A percentile compares a stretch with the other conserved stretches of the same genome.
phyloP scores from a whole-genome alignment of 768 basidiomycete species.

The Amanita thiersii region DNA sequence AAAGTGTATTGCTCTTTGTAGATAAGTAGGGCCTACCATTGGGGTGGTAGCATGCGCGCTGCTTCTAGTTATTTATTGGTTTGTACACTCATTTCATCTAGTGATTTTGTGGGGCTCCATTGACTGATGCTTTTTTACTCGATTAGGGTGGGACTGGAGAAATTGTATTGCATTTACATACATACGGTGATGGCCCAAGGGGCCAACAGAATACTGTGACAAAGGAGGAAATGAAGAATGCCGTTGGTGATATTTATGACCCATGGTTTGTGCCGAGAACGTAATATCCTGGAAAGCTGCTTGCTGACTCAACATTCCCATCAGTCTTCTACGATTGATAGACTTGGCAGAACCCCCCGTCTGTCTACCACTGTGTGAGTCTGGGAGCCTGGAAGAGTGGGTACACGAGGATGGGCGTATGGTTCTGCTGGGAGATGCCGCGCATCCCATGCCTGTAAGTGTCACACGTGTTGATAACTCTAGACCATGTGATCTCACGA shows the following conservation, averaged over 20 bases:
- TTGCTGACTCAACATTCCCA: background rate
- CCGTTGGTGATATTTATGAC: constrained; percentile 18
- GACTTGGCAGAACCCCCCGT: constrained; percentile 23
- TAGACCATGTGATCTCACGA: background rate
- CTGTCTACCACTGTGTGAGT: constrained; percentile 29
- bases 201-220: background rate
- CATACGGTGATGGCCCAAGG: background rate
- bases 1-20: background rate
- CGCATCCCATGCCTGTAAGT: constrained; percentile 46
- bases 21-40: constrained; percentile 9
- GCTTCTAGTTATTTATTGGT: background rate
- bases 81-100: background rate
- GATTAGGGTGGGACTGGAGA: background rate
- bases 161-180: background rate
- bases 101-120: background rate
- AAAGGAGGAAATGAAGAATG: background rate
- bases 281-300: background rate
- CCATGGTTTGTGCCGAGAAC: constrained; percentile 22
- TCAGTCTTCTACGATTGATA: constrained; percentile 29
- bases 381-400: constrained; percentile 42
- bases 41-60: constrained; percentile 25
- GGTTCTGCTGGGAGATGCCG: constrained; percentile 47
- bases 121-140: background rate
- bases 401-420: constrained; percentile 34
- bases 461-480: background rate